These are phyloP conservation scores for Potentilla sterilis DNA, from an alignment of 306 rosid genomes.

Conservation along the genomic window DNA sequence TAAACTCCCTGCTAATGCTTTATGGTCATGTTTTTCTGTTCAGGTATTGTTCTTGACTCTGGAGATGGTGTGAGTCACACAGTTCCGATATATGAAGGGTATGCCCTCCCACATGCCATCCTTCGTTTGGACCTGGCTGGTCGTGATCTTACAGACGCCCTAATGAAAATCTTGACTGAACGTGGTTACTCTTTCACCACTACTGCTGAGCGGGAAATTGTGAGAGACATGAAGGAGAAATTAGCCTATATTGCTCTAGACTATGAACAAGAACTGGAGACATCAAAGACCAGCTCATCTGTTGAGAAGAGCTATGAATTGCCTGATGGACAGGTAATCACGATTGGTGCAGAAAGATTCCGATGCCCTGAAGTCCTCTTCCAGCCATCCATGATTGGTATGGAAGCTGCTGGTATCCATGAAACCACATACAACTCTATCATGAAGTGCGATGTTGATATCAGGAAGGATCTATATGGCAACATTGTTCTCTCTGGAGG, in stretches of 20 bases:
- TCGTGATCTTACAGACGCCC: conserved; percentile 92
- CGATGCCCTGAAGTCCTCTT: conserved; percentile 98
- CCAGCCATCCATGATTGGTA: conserved; percentile 98
- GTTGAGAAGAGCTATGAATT: conserved; percentile 96
- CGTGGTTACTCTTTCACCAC: conserved; percentile 99
- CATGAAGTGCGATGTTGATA: conserved; percentile 97
- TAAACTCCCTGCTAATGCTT: conserved; percentile 7
- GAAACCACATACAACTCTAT: conserved; percentile 98
- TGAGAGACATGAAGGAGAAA: conserved; percentile 92
- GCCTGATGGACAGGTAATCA: conserved; percentile 96
- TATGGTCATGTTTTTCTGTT: conserved; percentile 16
- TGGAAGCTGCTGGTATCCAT: conserved; percentile 93
- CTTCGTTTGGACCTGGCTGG: conserved; percentile 96
- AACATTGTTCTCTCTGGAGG: conserved; percentile 96
- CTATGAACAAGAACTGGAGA: conserved; percentile 89
- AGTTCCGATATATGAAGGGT: conserved; percentile 96
- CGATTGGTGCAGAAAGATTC: conserved; percentile 88
- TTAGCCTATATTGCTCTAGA: conserved; percentile 90
- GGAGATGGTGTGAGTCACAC: conserved; percentile 99
- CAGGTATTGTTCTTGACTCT: conserved; percentile 90
- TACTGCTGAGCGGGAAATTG: conserved; percentile 93
- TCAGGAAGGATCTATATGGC: conserved; percentile 92
- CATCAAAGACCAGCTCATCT: conserved; percentile 76
- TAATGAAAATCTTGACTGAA: conserved; percentile 95
- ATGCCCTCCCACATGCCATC: conserved; percentile 98